These are phyloP conservation scores for Pseudocercospora musae DNA, from an alignment of 2,329 filamentous ascomycete species.

Conservation along the genomic window DNA sequence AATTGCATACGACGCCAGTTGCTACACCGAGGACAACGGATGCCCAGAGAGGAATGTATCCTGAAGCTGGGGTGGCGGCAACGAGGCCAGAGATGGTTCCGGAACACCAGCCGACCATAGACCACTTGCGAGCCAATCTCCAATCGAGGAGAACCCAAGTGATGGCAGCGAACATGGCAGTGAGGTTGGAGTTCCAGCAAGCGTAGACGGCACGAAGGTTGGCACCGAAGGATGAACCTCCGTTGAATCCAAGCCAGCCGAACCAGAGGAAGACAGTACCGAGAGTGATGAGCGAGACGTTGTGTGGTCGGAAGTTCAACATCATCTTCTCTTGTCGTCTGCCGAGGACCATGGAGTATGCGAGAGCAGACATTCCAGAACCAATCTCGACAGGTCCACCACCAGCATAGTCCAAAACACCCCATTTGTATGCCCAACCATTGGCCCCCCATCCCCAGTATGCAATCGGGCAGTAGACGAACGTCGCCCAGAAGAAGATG, in stretches of 20 bases:
- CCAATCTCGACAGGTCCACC: conserved; percentile 96
- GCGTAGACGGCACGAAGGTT: conserved; percentile 86
- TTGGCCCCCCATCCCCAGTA: conserved; percentile 97
- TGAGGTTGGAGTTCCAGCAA: conserved; percentile 96
- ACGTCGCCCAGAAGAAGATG: conserved; percentile 90
- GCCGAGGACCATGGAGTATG: conserved; percentile 93
- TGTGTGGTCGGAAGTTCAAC: conserved; percentile 99
- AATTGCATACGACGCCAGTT: conserved; percentile 71
- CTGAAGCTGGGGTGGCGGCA: conserved; percentile 79
- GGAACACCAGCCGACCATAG: conserved; percentile 87
- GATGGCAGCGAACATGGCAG: conserved; percentile 85
- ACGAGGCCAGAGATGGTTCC: conserved; percentile 84
- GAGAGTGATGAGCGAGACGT: conserved; percentile 94
- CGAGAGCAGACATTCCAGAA: conserved; percentile 87
- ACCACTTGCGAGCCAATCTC: conserved; percentile 92
- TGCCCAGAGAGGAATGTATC: conserved; percentile 69
- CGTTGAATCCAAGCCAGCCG: conserved; percentile 98
- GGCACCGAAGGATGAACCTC: conserved; percentile 82
- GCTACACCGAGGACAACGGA: conserved; percentile 59
- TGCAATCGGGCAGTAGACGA: conserved; percentile 94
- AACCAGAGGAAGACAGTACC: conserved; percentile 97
- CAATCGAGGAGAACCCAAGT: conserved; percentile 96
- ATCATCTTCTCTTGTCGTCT: conserved; percentile 99
- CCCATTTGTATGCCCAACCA: conserved; percentile 87
- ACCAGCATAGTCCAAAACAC: conserved; percentile 93